A percentile compares a stretch with the other conserved stretches of the same genome.
Conservation (phyloP, 2,329 filamentous ascomycete species). For the Colletotrichum ledebouriae region DNA sequence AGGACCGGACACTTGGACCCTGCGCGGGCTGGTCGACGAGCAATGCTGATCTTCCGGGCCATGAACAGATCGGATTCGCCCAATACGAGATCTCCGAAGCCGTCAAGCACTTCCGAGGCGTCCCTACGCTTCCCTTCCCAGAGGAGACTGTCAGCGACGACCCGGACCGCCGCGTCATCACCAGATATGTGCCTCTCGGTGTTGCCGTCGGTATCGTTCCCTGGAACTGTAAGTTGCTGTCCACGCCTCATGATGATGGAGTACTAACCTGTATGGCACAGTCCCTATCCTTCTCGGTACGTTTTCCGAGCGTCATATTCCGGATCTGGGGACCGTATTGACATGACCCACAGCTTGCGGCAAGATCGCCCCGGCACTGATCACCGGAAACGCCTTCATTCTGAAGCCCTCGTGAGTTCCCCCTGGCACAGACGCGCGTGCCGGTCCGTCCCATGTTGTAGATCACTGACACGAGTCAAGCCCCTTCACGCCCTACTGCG, state of each 20-base stretch:
- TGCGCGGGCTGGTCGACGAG: neutral
- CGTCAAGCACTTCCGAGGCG: conserved; percentile 31
- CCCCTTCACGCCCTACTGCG: conserved; percentile 69
- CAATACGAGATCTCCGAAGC: conserved; percentile 34
- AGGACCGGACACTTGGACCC: conserved; percentile 2
- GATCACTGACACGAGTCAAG: conserved; percentile 41
- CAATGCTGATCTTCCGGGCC: conserved; percentile 1
- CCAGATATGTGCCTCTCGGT: conserved; percentile 55
- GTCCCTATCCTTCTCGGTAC: conserved; percentile 41
- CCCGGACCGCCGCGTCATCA: conserved; percentile 49
- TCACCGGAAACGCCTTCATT: conserved; percentile 70
- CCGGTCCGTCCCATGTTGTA: neutral
- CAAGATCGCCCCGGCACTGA: conserved; percentile 69
- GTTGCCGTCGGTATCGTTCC: conserved; percentile 62
- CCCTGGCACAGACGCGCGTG: neutral
- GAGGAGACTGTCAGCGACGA: conserved; percentile 43
- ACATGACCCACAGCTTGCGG: conserved; percentile 51
- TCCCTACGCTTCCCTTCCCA: conserved; percentile 28
- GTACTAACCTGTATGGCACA: conserved; percentile 7
- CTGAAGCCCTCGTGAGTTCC: conserved; percentile 63
- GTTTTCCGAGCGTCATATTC: neutral
- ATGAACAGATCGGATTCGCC: conserved; percentile 27
- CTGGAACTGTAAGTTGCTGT: conserved; percentile 67
- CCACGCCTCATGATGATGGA: conserved; percentile 40
- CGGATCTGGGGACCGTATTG: neutral